Percentiles rank a stretch among this genome's conserved stretches.
phyloP scores from a whole-genome alignment of 768 basidiomycete species.

The Bullera alba region DNA sequence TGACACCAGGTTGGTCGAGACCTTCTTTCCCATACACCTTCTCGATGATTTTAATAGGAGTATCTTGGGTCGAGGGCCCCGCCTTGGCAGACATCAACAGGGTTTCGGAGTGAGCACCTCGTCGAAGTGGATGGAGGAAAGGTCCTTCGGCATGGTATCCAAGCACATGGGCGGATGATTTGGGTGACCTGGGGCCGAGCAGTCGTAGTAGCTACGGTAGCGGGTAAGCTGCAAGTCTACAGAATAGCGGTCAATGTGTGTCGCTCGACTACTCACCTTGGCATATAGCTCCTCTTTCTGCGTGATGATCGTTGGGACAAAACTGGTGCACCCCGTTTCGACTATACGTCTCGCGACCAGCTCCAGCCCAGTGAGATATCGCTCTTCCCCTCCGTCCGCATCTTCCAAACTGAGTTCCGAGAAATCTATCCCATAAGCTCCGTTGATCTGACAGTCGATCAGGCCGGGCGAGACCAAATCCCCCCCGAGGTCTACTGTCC shows the following conservation, averaged over 20 bases:
- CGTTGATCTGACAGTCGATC: constrained; percentile 84
- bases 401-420: constrained; percentile 23
- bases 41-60: constrained; percentile 61
- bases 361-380: constrained; percentile 62
- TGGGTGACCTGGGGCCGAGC: constrained; percentile 61
- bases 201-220: constrained; percentile 55
- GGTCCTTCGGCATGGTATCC: constrained; percentile 92
- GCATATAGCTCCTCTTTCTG: constrained; percentile 9
- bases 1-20: constrained; percentile 48
- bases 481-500: constrained; percentile 60
- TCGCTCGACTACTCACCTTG: constrained; percentile 25
- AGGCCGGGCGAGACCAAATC: constrained; percentile 80
- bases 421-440: constrained; percentile 52
- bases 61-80: constrained; percentile 51
- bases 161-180: constrained; percentile 58
- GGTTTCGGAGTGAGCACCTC: constrained; percentile 67
- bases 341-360: constrained; percentile 67
- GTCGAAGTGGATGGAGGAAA: constrained; percentile 72
- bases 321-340: constrained; percentile 85
- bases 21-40: constrained; percentile 53
- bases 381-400: constrained; percentile 11
- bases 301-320: constrained; percentile 47
- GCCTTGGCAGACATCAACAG: constrained; percentile 16
- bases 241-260: constrained; percentile 51
- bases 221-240: too few relatives aligned